A percentile compares a stretch with the other conserved stretches of the same genome.
These are phyloP conservation scores for Tetradesmus obliquus DNA, from an alignment of 139 green algal species.

Conservation along the genomic window DNA sequence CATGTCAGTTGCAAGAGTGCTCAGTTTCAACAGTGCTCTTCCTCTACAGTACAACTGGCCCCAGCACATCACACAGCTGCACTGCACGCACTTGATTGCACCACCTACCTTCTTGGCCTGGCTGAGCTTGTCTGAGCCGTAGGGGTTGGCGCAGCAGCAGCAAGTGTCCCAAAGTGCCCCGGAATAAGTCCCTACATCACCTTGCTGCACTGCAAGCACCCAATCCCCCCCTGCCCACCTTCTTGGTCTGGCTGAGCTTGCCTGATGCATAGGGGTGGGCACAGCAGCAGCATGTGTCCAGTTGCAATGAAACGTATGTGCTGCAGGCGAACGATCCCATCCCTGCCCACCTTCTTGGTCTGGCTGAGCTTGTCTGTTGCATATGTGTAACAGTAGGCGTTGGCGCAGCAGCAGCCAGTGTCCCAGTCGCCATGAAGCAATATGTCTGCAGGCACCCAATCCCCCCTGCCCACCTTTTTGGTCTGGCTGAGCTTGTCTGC, in stretches of 20 bases:
- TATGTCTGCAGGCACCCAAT: no score
- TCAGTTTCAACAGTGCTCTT: no score
- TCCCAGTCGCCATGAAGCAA: no score
- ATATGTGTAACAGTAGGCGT: constrained; percentile 19
- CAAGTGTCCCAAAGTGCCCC: no score
- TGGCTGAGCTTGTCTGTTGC: constrained; percentile 1
- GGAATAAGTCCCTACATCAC: no score
- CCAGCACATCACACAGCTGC: no score
- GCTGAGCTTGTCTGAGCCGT: not conserved
- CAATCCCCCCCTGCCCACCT: not conserved
- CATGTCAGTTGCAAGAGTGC: no score
- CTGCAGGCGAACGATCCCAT: no score
- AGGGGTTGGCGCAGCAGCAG: constrained; percentile 15
- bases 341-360: constrained; percentile 10
- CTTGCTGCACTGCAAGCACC: no score
- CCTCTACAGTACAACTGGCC: no score
- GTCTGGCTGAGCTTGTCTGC: constrained; percentile 12
- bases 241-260: constrained; percentile 21
- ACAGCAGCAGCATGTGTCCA: not conserved
- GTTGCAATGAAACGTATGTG: no score
- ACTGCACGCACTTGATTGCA: no score
- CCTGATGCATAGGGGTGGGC: constrained; percentile 29
- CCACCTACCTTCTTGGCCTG: constrained; percentile 27
- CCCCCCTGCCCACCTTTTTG: not conserved
- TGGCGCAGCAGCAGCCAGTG: constrained; percentile 41